A percentile compares a stretch with the other conserved stretches of the same genome.
Conservation (phyloP, 768 basidiomycete genomes). For the Mycena epipterygia region DNA sequence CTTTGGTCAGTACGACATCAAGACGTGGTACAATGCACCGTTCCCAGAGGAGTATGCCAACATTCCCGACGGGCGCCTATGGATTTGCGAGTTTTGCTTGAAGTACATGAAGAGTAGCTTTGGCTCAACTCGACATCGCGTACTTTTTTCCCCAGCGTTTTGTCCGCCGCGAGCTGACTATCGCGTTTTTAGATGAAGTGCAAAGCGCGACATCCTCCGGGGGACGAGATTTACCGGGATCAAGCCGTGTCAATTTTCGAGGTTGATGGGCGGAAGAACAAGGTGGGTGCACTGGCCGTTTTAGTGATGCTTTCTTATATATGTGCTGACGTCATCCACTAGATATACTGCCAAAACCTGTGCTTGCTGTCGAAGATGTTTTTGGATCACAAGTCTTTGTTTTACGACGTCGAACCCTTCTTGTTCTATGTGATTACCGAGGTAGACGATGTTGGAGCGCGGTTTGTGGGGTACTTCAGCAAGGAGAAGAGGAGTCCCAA, state of each 20-base stretch:
- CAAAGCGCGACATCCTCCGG: slow-evolving; percentile 94
- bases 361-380: slow-evolving; percentile 99
- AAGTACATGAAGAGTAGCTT: slow-evolving; percentile 98
- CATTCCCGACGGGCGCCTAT: slow-evolving; percentile 91
- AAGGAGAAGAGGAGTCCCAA: slow-evolving; percentile 98
- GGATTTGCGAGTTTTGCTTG: slow-evolving; percentile 98
- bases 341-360: slow-evolving; percentile 99
- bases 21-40: slow-evolving; percentile 99
- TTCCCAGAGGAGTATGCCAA: slow-evolving; percentile 98
- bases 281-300: slow-evolving; percentile 61
- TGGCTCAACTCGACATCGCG: slow-evolving; percentile 87
- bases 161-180: background rate
- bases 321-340: slow-evolving; percentile 30
- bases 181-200: slow-evolving; percentile 82
- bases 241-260: slow-evolving; percentile 92
- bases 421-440: slow-evolving; percentile 98
- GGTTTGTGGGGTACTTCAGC: slow-evolving; percentile 98
- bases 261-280: slow-evolving; percentile 98
- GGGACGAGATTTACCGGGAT: slow-evolving; percentile 98
- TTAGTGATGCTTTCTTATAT: slow-evolving; percentile 9
- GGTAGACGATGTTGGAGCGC: slow-evolving; percentile 88
- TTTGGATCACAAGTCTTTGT: slow-evolving; percentile 97
- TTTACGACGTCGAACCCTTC: slow-evolving; percentile 99
- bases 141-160: slow-evolving; percentile 54
- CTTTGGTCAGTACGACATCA: slow-evolving; percentile 92